These are phyloP conservation scores for Cystobasidiopsis lactophilus DNA, from an alignment of 768 basidiomycete species.

Conservation along the genomic window DNA sequence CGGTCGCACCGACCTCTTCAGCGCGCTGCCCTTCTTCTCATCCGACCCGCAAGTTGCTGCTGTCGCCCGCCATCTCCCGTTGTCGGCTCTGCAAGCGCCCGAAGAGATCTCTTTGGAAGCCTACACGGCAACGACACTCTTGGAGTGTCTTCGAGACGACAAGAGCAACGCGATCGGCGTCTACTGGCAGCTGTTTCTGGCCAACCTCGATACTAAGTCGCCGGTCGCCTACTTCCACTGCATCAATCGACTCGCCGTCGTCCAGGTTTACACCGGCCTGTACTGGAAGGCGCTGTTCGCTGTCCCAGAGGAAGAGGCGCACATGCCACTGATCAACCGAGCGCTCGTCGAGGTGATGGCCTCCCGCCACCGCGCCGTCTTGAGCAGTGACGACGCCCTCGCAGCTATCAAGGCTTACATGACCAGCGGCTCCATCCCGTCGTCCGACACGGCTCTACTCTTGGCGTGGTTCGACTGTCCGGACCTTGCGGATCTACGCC, in stretches of 20 bases:
- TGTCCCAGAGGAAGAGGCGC: not conserved
- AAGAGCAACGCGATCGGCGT: constrained; percentile 28
- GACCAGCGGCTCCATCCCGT: no score
- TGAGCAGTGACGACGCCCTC: no score
- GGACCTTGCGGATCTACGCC: no score
- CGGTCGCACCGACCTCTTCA: constrained; percentile 45
- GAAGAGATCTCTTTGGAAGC: constrained; percentile 13
- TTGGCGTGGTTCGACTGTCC: no score
- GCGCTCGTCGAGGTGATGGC: not conserved
- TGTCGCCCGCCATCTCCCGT: constrained; percentile 56
- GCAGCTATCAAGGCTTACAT: no score
- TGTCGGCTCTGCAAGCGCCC: constrained; percentile 28
- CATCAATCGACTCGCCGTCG: no score
- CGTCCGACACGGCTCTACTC: no score
- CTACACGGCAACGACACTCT: constrained; percentile 21
- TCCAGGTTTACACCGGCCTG: not conserved
- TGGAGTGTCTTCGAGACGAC: constrained; percentile 79
- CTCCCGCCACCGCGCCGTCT: no score
- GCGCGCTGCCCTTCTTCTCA: constrained; percentile 71
- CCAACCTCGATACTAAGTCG: not conserved
- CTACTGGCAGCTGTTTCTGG: constrained; percentile 1
- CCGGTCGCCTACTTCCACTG: not conserved
- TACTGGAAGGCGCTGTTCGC: not conserved
- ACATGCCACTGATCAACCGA: not conserved
- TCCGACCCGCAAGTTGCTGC: constrained; percentile 57